Conservation (phyloP, 2,329 filamentous ascomycete species). For the Phialophora expanda region DNA sequence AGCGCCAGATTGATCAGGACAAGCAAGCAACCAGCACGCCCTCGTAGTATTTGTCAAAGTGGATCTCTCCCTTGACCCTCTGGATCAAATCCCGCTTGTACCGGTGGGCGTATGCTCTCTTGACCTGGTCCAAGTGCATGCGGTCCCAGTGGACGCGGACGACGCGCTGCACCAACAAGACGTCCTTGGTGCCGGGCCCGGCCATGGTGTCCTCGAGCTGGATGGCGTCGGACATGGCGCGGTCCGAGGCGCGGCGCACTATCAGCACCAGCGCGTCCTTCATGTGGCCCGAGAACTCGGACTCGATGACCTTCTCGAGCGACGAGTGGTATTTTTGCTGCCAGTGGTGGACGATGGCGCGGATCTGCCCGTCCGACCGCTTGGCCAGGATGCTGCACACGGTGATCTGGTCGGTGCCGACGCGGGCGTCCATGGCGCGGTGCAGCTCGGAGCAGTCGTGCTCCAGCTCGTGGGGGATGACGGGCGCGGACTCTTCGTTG, state of each 20-base stretch:
- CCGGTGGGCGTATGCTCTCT: slow-evolving; percentile 73
- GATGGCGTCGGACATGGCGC: slow-evolving; percentile 80
- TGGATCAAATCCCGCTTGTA: slow-evolving; percentile 70
- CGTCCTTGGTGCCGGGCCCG: slow-evolving; percentile 84
- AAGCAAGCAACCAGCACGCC: slow-evolving; percentile 72
- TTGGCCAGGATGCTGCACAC: slow-evolving; percentile 79
- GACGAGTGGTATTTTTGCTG: slow-evolving; percentile 71
- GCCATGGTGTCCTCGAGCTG: slow-evolving; percentile 87
- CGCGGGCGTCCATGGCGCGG: slow-evolving; percentile 69
- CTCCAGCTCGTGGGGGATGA: slow-evolving; percentile 75
- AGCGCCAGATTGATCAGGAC: slow-evolving; percentile 42
- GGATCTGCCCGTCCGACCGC: slow-evolving; percentile 80
- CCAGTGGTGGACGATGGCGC: slow-evolving; percentile 79
- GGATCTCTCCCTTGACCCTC: slow-evolving; percentile 81
- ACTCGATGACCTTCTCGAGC: slow-evolving; percentile 75
- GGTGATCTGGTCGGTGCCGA: slow-evolving; percentile 74
- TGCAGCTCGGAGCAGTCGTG: slow-evolving; percentile 78
- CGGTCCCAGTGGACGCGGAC: slow-evolving; percentile 84
- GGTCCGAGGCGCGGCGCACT: slow-evolving; percentile 76
- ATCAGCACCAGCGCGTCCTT: slow-evolving; percentile 80
- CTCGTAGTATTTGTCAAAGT: slow-evolving; percentile 72
- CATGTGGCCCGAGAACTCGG: slow-evolving; percentile 93
- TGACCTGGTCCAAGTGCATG: slow-evolving; percentile 74
- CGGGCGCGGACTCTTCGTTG: slow-evolving; percentile 76
- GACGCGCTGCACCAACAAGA: slow-evolving; percentile 75